Conservation (phyloP, 2,329 filamentous ascomycete species). For the Exophiala aquamarina region DNA sequence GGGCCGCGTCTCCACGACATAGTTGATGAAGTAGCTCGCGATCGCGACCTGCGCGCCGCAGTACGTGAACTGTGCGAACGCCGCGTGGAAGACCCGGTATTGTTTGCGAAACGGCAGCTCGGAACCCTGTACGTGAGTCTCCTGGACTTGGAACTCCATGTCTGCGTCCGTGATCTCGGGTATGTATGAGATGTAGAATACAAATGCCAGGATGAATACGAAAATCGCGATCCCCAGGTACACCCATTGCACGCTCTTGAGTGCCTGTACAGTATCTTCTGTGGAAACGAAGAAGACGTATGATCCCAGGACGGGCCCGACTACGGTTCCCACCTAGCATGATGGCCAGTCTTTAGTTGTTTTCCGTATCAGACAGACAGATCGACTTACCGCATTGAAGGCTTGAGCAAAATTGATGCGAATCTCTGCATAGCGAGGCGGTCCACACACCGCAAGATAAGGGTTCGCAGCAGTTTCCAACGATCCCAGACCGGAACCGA, state of each 20-base stretch:
- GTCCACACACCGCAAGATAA: constrained; percentile 73
- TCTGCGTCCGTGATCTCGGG: constrained; percentile 72
- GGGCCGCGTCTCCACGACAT: constrained; percentile 59
- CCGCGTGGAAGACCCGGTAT: constrained; percentile 73
- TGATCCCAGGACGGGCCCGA: constrained; percentile 70
- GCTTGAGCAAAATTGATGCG: constrained; percentile 75
- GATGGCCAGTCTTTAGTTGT: constrained; percentile 41
- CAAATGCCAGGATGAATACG: constrained; percentile 62
- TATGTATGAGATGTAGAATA: constrained; percentile 66
- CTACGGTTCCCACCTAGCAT: constrained; percentile 70
- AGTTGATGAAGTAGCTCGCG: constrained; percentile 71
- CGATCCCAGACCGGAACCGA: constrained; percentile 70
- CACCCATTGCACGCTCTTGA: constrained; percentile 72
- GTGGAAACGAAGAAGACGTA: constrained; percentile 57
- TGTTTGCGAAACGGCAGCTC: constrained; percentile 67
- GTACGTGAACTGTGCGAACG: constrained; percentile 76
- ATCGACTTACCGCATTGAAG: constrained; percentile 72
- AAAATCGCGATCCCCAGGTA: constrained; percentile 76
- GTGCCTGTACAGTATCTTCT: constrained; percentile 54
- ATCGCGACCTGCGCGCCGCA: constrained; percentile 66
- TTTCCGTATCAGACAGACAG: constrained; percentile 50
- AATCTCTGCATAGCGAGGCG: constrained; percentile 68
- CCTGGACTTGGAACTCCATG: constrained; percentile 62
- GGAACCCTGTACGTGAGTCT: constrained; percentile 54
- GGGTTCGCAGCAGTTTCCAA: constrained; percentile 78